These are phyloP conservation scores for Colletotrichum theobromicola DNA, from an alignment of 2,329 filamentous ascomycete species.

Conservation along the genomic window DNA sequence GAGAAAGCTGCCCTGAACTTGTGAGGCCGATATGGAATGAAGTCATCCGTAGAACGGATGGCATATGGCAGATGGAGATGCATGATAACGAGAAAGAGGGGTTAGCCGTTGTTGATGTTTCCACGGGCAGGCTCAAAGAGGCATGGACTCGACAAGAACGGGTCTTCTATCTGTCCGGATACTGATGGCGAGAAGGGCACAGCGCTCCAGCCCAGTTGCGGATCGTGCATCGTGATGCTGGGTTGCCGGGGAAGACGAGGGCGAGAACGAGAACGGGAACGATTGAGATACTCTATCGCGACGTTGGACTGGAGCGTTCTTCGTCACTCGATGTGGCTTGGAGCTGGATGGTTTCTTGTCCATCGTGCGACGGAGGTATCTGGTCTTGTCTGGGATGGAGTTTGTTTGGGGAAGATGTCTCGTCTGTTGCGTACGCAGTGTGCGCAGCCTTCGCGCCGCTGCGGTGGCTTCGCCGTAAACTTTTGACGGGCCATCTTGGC, in stretches of 20 bases:
- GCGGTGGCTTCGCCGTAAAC: constrained; percentile 2
- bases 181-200: neutral
- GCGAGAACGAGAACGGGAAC: neutral
- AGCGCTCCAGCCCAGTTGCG: neutral
- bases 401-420: neutral
- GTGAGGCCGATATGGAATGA: neutral
- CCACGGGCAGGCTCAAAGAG: neutral
- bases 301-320: neutral
- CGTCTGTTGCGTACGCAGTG: constrained; percentile 3
- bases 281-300: neutral
- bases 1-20: neutral
- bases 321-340: constrained; percentile 15
- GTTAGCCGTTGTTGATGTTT: neutral
- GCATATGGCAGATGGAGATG: neutral
- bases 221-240: neutral
- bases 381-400: neutral
- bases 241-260: neutral
- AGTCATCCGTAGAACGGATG: neutral
- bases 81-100: constrained; percentile 2
- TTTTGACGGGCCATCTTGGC: neutral
- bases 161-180: neutral
- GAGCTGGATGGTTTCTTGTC: neutral
- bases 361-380: neutral
- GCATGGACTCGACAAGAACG: neutral
- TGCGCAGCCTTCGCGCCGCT: neutral